phyloP scores from a whole-genome alignment of 495 filamentous ascomycete species.

The Penicillium roqueforti region DNA sequence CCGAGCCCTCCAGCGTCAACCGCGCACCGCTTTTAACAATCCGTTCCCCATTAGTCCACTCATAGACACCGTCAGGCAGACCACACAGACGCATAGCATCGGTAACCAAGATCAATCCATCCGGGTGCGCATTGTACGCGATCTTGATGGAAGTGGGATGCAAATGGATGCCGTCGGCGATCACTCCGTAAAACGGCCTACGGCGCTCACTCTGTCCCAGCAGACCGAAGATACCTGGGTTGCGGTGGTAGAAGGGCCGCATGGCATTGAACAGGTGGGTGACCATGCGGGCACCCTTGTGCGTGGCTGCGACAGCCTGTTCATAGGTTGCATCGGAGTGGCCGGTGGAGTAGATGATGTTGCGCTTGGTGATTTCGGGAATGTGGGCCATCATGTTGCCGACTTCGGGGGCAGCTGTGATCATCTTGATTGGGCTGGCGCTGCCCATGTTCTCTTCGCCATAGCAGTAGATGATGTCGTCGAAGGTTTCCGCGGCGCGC shows the following conservation, averaged over 20 bases:
- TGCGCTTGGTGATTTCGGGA: constrained; percentile 51
- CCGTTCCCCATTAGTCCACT: constrained; percentile 72
- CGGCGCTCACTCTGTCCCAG: constrained; percentile 49
- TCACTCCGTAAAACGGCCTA: constrained; percentile 56
- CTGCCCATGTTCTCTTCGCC: constrained; percentile 55
- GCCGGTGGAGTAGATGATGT: constrained; percentile 71
- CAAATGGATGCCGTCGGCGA: constrained; percentile 60
- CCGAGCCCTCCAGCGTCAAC: constrained; percentile 63
- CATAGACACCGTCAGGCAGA: constrained; percentile 69
- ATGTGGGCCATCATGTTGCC: constrained; percentile 60
- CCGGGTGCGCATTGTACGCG: constrained; percentile 54
- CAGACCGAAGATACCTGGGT: constrained; percentile 78
- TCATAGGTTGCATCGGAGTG: constrained; percentile 79
- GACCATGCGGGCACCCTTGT: constrained; percentile 73
- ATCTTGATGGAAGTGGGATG: constrained; percentile 58
- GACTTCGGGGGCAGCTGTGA: constrained; percentile 78
- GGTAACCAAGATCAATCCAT: constrained; percentile 55
- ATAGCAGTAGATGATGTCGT: constrained; percentile 64
- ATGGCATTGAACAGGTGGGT: constrained; percentile 92
- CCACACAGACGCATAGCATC: constrained; percentile 62
- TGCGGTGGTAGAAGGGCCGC: constrained; percentile 77
- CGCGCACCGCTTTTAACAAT: constrained; percentile 64
- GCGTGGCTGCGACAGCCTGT: constrained; percentile 60
- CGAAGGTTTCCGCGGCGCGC: constrained; percentile 44
- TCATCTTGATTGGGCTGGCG: constrained; percentile 57